These are phyloP conservation scores for Anthracocystis panici-leucophaei DNA, from an alignment of 1,284 basidiomycete genomes.

Conservation along the genomic window DNA sequence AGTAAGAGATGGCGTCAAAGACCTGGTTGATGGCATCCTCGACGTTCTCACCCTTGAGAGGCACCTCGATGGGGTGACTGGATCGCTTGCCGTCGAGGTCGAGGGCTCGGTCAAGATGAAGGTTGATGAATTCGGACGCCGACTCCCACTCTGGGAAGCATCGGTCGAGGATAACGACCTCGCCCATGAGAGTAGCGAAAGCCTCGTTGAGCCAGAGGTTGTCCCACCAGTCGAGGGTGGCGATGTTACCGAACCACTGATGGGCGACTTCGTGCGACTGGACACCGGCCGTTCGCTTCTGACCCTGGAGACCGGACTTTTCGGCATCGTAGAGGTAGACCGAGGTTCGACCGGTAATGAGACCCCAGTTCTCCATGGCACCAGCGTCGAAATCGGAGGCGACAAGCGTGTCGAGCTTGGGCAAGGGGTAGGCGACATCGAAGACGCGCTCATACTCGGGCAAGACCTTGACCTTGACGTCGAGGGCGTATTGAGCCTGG, in stretches of 20 bases:
- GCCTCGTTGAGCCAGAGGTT: constrained; percentile 75
- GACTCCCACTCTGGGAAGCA: constrained; percentile 74
- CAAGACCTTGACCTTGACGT: constrained; percentile 86
- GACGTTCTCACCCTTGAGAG: constrained; percentile 70
- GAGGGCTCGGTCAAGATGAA: constrained; percentile 76
- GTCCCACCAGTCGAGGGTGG: constrained; percentile 93
- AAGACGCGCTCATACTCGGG: constrained; percentile 93
- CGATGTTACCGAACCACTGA: constrained; percentile 83
- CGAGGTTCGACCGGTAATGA: constrained; percentile 89
- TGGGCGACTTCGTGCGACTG: constrained; percentile 81
- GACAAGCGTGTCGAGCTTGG: constrained; percentile 75
- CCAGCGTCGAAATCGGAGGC: constrained; percentile 85
- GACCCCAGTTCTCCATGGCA: constrained; percentile 88
- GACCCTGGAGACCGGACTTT: constrained; percentile 80
- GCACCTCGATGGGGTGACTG: constrained; percentile 94
- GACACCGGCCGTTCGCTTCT: constrained; percentile 81
- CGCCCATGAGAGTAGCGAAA: constrained; percentile 86
- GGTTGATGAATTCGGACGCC: constrained; percentile 73
- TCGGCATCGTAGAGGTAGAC: constrained; percentile 85
- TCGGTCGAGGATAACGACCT: constrained; percentile 85
- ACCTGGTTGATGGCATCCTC: constrained; percentile 68
- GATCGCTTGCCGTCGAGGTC: constrained; percentile 88
- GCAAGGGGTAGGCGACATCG: constrained; percentile 88
- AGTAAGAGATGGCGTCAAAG: constrained; percentile 71
- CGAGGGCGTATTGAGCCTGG: constrained; percentile 81